Evolutionary conservation across 805 yeast genomes (phyloP), one percentile per base, ranked within the genome.

Genomic region (Candida ortonii): DNA sequence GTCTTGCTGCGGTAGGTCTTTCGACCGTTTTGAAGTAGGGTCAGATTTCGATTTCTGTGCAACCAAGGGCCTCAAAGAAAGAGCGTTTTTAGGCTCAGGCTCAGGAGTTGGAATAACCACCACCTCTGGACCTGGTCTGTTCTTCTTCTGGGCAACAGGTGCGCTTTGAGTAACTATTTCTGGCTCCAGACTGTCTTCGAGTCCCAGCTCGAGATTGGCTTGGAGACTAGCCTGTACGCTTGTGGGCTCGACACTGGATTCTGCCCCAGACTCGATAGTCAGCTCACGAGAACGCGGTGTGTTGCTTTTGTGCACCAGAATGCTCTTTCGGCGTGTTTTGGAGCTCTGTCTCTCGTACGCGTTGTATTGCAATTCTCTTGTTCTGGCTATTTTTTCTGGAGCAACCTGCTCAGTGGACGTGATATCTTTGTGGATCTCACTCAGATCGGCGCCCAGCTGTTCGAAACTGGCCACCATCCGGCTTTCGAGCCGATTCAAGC

Each of bases 381-480:
- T 21, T 34, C 19, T 29, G 27, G 11, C n/a, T n/a, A n/a, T n/a
- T n/a, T n/a, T n/a, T n/a, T n/a, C n/a, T n/a, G n/a, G n/a, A n/a
- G n/a, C n/a, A n/a, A n/a, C n/a, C n/a, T n/a, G n/a, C n/a, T n/a
- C n/a, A n/a, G n/a, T n/a, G n/a, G n/a, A n/a, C n/a, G n/a, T n/a
- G n/a, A n/a, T n/a, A n/a, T n/a, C 38, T 16, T 30, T 36, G 30
- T 55, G 34, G 25, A 46, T 21, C 5, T 34, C 22, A 17, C 34
- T 33, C n/a, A 50, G 25, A 9, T 32, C 36, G 3, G 22, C 22
- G 15, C 40, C 25, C 15, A 46, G 32, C 19, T 41, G 41, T 11
- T 34, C 43, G 16, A 43, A 44, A 17, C 38, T 38, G 13, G 19
- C 16, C 16, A 32, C 36, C 19, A 49, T 27, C 11, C 37, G 34